Evolutionary conservation across 2,329 filamentous ascomycete species (phyloP).

Genomic region (Zasmidium angulare): DNA sequence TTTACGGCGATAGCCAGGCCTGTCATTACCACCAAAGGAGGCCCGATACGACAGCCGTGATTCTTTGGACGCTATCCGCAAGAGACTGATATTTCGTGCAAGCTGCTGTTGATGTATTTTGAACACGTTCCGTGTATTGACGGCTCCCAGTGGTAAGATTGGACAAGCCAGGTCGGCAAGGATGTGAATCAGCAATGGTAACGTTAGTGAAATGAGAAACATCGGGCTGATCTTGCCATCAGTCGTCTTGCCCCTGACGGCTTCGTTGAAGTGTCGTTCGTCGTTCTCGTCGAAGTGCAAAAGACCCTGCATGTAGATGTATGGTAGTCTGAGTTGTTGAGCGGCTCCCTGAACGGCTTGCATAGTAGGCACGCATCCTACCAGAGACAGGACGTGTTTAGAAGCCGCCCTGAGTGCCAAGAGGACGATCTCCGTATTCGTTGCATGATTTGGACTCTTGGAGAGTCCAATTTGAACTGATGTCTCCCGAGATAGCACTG

Average conservation of each 20-base stretch:
- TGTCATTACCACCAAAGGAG: conserved; percentile 11
- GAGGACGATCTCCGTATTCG: not conserved
- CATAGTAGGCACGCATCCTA: not conserved
- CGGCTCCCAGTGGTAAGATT: conserved; percentile 18
- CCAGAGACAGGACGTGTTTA: not conserved
- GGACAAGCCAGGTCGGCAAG: conserved; percentile 14
- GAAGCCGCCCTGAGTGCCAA: not conserved
- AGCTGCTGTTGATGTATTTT: conserved; percentile 10
- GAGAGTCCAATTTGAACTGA: not conserved
- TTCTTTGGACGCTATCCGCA: conserved; percentile 1
- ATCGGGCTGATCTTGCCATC: not conserved
- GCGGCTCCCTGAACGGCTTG: not conserved
- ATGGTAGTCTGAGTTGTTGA: not conserved
- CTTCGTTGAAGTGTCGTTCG: not conserved
- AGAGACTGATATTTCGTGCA: conserved; percentile 2
- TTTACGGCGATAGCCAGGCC: conserved; percentile 12
- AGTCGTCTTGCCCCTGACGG: not conserved
- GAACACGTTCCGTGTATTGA: conserved; percentile 19
- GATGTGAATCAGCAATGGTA: conserved; percentile 15
- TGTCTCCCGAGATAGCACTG: not conserved
- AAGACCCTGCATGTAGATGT: not conserved
- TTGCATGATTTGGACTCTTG: not conserved
- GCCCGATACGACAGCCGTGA: conserved; percentile 10
- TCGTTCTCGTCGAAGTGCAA: not conserved
- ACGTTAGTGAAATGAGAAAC: conserved; percentile 13